These are phyloP conservation scores for Botryotinia globosa DNA, from an alignment of 2,329 filamentous ascomycete genomes.

Conservation along the genomic window DNA sequence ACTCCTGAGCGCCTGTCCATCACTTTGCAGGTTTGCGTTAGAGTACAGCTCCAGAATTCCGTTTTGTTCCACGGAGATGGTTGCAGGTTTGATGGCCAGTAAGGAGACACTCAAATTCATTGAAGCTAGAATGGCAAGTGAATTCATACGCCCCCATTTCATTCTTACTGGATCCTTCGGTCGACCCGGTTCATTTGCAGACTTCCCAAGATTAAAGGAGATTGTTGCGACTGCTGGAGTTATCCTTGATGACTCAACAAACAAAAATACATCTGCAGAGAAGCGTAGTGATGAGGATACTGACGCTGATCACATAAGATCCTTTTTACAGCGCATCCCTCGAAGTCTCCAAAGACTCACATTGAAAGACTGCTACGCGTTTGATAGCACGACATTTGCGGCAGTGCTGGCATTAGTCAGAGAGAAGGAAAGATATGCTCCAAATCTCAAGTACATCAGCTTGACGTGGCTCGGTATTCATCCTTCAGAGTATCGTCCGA, in stretches of 20 bases:
- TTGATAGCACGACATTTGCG: background rate
- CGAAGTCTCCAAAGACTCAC: background rate
- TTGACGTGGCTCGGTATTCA: background rate
- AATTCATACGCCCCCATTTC: background rate
- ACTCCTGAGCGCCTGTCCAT: background rate
- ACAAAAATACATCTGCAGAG: too few species aligned
- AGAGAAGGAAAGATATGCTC: conserved; percentile 1
- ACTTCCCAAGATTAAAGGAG: background rate
- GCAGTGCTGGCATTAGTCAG: background rate
- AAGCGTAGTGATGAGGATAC: background rate
- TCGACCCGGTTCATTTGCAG: background rate
- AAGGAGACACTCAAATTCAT: background rate
- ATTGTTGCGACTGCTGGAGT: background rate
- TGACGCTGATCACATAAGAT: background rate
- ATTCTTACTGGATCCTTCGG: background rate
- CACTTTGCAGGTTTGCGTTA: background rate
- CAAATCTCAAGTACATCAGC: background rate
- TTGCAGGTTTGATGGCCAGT: background rate
- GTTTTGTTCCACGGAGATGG: background rate
- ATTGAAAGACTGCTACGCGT: background rate
- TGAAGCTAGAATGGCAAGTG: background rate
- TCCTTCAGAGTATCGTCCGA: background rate
- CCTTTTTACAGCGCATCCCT: conserved; percentile 9
- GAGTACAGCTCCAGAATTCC: background rate
- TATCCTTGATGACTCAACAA: background rate